Conservation (phyloP, 768 basidiomycete genomes). For the Porpolomopsis calyptriformis region DNA sequence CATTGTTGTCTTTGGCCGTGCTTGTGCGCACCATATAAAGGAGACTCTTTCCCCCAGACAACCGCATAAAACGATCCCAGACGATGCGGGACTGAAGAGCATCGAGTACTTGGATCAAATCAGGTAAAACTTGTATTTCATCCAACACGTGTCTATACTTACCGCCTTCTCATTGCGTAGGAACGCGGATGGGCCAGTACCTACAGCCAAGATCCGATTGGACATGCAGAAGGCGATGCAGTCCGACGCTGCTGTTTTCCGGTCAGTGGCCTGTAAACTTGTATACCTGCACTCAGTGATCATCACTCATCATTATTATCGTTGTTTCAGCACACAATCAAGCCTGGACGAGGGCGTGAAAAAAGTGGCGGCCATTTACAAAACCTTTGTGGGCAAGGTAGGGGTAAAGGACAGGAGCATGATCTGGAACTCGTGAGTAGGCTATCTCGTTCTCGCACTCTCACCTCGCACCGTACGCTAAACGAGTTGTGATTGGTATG, state of each 20-base stretch:
- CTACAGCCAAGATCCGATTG: slow-evolving; percentile 83
- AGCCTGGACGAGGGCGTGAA: slow-evolving; percentile 87
- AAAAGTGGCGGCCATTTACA: slow-evolving; percentile 79
- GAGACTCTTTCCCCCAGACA: slow-evolving; percentile 84
- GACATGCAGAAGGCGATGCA: slow-evolving; percentile 99
- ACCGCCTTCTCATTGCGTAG: slow-evolving; percentile 24
- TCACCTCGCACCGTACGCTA: too few relatives aligned
- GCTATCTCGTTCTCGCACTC: too few relatives aligned
- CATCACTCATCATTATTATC: too few relatives aligned
- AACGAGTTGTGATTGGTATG: too few relatives aligned
- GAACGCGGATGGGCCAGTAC: slow-evolving; percentile 67
- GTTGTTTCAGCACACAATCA: slow-evolving; percentile 57
- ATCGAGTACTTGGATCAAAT: slow-evolving; percentile 86
- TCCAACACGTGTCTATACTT: not conserved
- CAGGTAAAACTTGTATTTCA: slow-evolving; percentile 29
- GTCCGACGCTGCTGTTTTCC: slow-evolving; percentile 93
- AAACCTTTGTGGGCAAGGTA: slow-evolving; percentile 79
- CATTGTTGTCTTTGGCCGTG: slow-evolving; percentile 98
- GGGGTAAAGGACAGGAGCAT: slow-evolving; percentile 97
- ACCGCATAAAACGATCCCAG: slow-evolving; percentile 80
- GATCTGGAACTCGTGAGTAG: slow-evolving; percentile 96
- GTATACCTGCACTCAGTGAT: too few relatives aligned
- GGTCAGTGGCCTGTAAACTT: slow-evolving; percentile 36
- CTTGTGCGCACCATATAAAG: slow-evolving; percentile 96
- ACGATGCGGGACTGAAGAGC: slow-evolving; percentile 74